These are phyloP conservation scores for Purpureocillium lavendulum DNA, from an alignment of 2,329 filamentous ascomycete genomes.

Conservation along the genomic window DNA sequence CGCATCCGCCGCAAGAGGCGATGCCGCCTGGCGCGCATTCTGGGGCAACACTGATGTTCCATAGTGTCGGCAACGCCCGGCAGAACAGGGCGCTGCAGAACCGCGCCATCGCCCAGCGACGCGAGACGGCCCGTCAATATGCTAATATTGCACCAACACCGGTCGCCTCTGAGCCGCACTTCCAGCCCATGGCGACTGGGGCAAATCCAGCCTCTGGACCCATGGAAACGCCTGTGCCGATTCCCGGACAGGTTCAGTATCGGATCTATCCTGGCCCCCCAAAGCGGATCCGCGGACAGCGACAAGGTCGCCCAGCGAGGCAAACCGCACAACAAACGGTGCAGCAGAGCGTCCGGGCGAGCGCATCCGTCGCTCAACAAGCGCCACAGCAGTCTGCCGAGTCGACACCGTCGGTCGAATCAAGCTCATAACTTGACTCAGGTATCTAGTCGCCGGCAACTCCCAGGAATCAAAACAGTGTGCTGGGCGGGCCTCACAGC, in stretches of 20 bases:
- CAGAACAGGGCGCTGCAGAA: too few relatives aligned
- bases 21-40: too few relatives aligned
- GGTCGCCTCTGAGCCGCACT: constrained; percentile 17
- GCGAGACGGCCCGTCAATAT: background rate
- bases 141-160: constrained; percentile 9
- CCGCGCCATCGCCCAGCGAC: too few relatives aligned
- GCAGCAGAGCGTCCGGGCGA: too few relatives aligned
- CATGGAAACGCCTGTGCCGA: constrained; percentile 15
- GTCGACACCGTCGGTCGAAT: background rate
- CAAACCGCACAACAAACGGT: background rate
- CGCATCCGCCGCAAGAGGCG: too few relatives aligned
- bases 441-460: too few relatives aligned
- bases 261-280: constrained; percentile 19
- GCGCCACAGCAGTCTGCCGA: background rate
- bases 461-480: too few relatives aligned
- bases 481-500: too few relatives aligned
- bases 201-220: constrained; percentile 15
- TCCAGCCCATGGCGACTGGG: constrained; percentile 17
- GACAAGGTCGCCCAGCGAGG: constrained; percentile 1
- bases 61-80: too few relatives aligned
- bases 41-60: too few relatives aligned
- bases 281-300: constrained; percentile 19
- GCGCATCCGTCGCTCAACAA: background rate
- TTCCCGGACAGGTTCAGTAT: constrained; percentile 15
- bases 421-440: too few relatives aligned